Conservation (phyloP, 768 basidiomycete species). For the Mycena floridula region DNA sequence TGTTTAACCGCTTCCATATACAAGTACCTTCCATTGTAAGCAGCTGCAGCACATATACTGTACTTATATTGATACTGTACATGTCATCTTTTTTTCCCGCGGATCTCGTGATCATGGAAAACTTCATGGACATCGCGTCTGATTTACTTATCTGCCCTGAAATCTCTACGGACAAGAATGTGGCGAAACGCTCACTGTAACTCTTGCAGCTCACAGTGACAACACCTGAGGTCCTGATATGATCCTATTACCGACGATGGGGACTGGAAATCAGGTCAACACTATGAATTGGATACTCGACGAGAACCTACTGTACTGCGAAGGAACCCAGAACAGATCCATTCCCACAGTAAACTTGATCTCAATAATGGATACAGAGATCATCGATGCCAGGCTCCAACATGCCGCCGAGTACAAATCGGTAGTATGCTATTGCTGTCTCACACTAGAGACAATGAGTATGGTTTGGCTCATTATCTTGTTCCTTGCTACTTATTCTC, state of each 20-base stretch:
- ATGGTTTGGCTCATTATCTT: too few relatives aligned
- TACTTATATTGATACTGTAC: too few relatives aligned
- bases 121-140: too few relatives aligned
- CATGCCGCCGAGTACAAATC: constrained; percentile 60
- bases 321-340: constrained; percentile 78
- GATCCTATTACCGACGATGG: constrained; percentile 74
- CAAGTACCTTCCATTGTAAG: too few relatives aligned
- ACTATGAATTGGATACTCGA: neutral
- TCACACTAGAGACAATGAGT: too few relatives aligned
- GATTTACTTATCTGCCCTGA: too few relatives aligned
- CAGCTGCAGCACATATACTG: too few relatives aligned
- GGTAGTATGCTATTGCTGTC: too few relatives aligned
- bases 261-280: constrained; percentile 39
- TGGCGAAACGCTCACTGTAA: constrained; percentile 45
- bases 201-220: constrained; percentile 64
- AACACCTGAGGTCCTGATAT: constrained; percentile 72
- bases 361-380: constrained; percentile 76
- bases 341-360: constrained; percentile 70
- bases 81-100: too few relatives aligned
- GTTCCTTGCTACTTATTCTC: too few relatives aligned
- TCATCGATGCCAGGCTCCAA: constrained; percentile 67
- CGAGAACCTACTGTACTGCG: constrained; percentile 73
- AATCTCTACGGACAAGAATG: neutral
- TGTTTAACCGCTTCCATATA: too few relatives aligned
- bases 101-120: too few relatives aligned